A percentile compares a stretch with the other conserved stretches of the same genome.
These are phyloP conservation scores for Botrytis medusae DNA, from an alignment of 2,329 filamentous ascomycete genomes.

Conservation along the genomic window DNA sequence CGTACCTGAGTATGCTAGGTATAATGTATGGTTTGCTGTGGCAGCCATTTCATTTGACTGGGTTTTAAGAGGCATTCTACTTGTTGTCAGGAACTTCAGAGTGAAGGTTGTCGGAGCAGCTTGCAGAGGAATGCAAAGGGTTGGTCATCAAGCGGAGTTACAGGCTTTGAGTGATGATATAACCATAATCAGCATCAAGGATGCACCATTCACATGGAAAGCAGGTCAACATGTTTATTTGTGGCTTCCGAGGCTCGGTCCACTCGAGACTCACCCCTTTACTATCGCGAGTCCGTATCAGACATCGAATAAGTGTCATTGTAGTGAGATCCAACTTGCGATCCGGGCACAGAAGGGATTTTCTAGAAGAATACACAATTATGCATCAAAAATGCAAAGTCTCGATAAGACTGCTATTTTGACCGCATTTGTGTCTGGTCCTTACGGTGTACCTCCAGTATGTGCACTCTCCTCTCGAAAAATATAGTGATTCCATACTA, in stretches of 20 bases:
- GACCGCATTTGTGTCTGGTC: constrained; percentile 54
- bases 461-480: not conserved
- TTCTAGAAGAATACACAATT: constrained; percentile 53
- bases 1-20: constrained; percentile 57
- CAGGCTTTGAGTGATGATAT: constrained; percentile 51
- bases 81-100: constrained; percentile 55
- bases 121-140: constrained; percentile 38
- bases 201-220: constrained; percentile 59
- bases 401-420: constrained; percentile 36
- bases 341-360: constrained; percentile 57
- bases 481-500: not conserved
- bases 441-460: constrained; percentile 53
- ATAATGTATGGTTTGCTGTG: constrained; percentile 66
- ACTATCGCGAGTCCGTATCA: constrained; percentile 57
- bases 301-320: constrained; percentile 43
- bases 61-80: constrained; percentile 47
- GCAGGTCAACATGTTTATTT: constrained; percentile 61
- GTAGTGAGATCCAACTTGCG: constrained; percentile 60
- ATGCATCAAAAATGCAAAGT: constrained; percentile 44
- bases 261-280: constrained; percentile 59
- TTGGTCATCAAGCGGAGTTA: constrained; percentile 55
- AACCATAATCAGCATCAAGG: constrained; percentile 59
- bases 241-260: constrained; percentile 56
- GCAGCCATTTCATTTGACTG: constrained; percentile 62
- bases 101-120: constrained; percentile 37